Evolutionary conservation across 495 filamentous ascomycete genomes (phyloP), one percentile per base, ranked within the genome.

Genomic region (Oleoguttula mirabilis): DNA sequence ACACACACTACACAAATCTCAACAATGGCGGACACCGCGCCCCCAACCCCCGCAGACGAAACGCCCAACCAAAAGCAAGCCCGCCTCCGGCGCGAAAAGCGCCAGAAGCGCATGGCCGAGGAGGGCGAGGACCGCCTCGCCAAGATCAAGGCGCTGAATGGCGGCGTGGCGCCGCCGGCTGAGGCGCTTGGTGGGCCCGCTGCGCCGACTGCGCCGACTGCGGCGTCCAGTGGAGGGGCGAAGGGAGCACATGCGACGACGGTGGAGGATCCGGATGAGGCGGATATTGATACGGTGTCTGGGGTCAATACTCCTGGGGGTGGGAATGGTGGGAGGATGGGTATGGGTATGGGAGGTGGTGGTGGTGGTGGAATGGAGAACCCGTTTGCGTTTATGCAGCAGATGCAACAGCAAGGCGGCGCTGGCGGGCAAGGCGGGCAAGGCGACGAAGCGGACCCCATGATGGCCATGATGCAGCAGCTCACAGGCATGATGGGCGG

Each of bases 71-170:
- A 79, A 48, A 59, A 81, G 48, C 79, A 88, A 58, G 82, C 84
- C 20, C 81, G 86, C 15, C 69, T 86, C 27, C 85, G 88, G 49
- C 87, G 90, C 49, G 87, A 94, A 60, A 78, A 85, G 27, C 76
- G 86, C 17, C 83, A 93, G 62, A 84, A 87, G 21, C 94, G 93
- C 66, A 80, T 95, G 62, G 79, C 74, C 51, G 82, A 80, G 42
- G 82, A 80, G 37, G 90, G 84, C 27, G 74, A 76, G 24, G 71
- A 77, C 19, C 72, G 90, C 48, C 67, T 99, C 42, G 78, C 87
- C 45, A 83, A 77, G 52, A 96, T 99, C 65, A 85, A 83, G 17
- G 79, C 77, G 17, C 51, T 85, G 33, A 80, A 76, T 25, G 83
- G 84, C 39, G 73, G 82, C 14, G 40, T 37, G 3, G 36, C 39